These are phyloP conservation scores for Rutstroemia sp. DNA, from an alignment of 2,329 filamentous ascomycete genomes.

Conservation along the genomic window DNA sequence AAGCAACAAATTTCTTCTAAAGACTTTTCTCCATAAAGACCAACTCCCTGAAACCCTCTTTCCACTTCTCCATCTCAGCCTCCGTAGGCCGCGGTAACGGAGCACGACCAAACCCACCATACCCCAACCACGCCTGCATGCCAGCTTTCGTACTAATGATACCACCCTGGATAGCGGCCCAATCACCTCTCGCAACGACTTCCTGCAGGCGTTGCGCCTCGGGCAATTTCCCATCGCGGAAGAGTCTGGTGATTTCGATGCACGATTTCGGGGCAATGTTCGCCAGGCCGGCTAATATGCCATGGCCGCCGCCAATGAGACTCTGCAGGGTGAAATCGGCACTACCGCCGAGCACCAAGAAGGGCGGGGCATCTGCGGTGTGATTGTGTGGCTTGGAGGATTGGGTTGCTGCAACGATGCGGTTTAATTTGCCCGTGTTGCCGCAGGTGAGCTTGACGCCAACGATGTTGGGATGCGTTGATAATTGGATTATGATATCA, in stretches of 20 bases:
- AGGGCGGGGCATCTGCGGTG: constrained; percentile 33
- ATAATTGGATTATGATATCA: constrained; percentile 74
- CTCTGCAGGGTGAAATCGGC: constrained; percentile 70
- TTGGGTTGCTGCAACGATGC: constrained; percentile 49
- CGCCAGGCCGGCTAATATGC: constrained; percentile 63
- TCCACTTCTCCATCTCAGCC: constrained; percentile 44
- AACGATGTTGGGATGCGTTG: constrained; percentile 74
- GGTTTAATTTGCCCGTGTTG: constrained; percentile 58
- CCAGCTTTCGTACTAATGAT: constrained; percentile 63
- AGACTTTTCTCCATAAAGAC: constrained; percentile 37
- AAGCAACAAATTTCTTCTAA: neutral
- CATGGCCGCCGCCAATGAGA: constrained; percentile 60
- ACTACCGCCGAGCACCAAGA: constrained; percentile 65
- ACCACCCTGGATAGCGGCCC: constrained; percentile 61
- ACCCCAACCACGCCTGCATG: constrained; percentile 54
- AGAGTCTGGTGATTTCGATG: constrained; percentile 53
- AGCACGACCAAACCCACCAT: constrained; percentile 47
- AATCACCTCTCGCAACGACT: constrained; percentile 59
- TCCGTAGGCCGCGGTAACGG: constrained; percentile 44
- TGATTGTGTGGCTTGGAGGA: constrained; percentile 37
- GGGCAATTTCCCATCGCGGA: constrained; percentile 47
- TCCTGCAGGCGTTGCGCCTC: constrained; percentile 58
- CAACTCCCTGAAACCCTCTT: constrained; percentile 48
- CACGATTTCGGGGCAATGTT: constrained; percentile 64
- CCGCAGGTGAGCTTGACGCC: constrained; percentile 91